A percentile compares a stretch with the other conserved stretches of the same genome.
phyloP scores from a whole-genome alignment of 352 stramenopile species.

The Pythium dissimile region DNA sequence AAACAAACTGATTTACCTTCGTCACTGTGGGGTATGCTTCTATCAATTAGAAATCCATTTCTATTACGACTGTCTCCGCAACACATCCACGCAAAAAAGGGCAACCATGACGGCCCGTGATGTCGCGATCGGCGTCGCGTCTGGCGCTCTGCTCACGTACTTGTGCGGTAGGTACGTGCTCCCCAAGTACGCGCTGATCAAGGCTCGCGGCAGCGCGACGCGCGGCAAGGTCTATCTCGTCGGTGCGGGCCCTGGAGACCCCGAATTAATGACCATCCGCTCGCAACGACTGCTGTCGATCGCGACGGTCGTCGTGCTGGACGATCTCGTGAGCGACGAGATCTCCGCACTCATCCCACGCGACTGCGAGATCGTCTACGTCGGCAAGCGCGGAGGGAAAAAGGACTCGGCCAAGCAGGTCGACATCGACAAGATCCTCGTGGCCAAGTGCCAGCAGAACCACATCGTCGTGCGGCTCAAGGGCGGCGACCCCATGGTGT shows the following conservation, averaged over 20 bases:
- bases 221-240: conserved; percentile 61
- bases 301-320: conserved; percentile 57
- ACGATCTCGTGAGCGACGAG: conserved; percentile 59
- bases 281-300: conserved; percentile 39
- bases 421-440: conserved; percentile 63
- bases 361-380: conserved; percentile 63
- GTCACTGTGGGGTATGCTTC: background rate
- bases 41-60: conserved; percentile 3
- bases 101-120: conserved; percentile 31
- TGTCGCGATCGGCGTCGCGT: conserved; percentile 39
- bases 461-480: conserved; percentile 69
- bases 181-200: conserved; percentile 24
- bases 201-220: conserved; percentile 21
- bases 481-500: conserved; percentile 70
- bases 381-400: conserved; percentile 66
- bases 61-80: background rate
- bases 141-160: conserved; percentile 36
- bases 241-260: conserved; percentile 53
- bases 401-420: conserved; percentile 61
- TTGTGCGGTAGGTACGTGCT: conserved; percentile 31
- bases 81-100: background rate
- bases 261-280: conserved; percentile 53
- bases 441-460: conserved; percentile 41
- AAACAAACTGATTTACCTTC: background rate
- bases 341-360: conserved; percentile 48